Conservation (phyloP, 345 rosid genomes). For the Pistacia integerrima region DNA sequence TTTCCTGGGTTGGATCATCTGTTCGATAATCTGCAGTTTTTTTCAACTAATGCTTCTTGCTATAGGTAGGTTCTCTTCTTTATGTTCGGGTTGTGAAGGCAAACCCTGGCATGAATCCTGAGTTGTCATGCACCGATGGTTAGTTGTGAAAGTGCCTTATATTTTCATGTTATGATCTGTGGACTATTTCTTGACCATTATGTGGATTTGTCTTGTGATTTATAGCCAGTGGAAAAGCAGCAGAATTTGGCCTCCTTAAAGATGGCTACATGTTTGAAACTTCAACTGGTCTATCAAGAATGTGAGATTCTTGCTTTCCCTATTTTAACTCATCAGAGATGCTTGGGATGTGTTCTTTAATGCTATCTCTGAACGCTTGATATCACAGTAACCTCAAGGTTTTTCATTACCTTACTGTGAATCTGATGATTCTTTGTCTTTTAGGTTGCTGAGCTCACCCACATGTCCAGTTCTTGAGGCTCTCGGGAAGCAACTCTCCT, state of each 20-base stretch:
- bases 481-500: constrained; percentile 76
- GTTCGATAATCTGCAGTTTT: background rate
- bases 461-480: constrained; percentile 77
- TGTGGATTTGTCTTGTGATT: constrained; percentile 18
- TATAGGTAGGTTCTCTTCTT: constrained; percentile 73
- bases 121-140: constrained; percentile 78
- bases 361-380: background rate
- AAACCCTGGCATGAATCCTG: constrained; percentile 72
- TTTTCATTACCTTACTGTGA: constrained; percentile 4
- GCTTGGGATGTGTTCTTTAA: background rate
- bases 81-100: constrained; percentile 77
- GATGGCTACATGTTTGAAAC: constrained; percentile 87
- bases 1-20: no score
- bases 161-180: background rate
- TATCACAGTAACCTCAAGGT: background rate
- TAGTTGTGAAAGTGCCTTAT: constrained; percentile 23
- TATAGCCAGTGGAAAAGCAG: constrained; percentile 79
- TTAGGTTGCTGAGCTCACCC: constrained; percentile 74
- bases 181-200: background rate
- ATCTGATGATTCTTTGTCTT: constrained; percentile 1
- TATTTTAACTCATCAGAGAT: background rate
- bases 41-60: constrained; percentile 19
- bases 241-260: constrained; percentile 67
- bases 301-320: constrained; percentile 42
- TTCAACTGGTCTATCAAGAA: constrained; percentile 78